Evolutionary conservation across 108 stramenopile species (phyloP).

Genomic region (Cylindrotheca fusiformis): DNA sequence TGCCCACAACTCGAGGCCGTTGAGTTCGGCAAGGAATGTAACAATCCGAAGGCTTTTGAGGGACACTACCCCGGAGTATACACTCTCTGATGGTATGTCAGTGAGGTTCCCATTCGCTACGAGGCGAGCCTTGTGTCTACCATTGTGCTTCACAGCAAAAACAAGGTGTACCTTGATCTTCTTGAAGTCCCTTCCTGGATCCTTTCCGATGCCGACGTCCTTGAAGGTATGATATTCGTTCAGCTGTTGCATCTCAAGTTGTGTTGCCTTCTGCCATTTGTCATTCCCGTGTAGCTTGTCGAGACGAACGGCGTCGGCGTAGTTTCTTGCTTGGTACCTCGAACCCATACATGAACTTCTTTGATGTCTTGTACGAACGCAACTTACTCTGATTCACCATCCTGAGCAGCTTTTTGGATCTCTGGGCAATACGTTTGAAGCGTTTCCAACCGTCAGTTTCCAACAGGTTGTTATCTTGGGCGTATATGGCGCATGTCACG

Average conservation of each 20-base stretch:
- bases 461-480: slow-evolving; percentile 23
- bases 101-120: slow-evolving; percentile 20
- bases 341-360: slow-evolving; percentile 24
- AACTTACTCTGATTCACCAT: slow-evolving; percentile 14
- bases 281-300: slow-evolving; percentile 38
- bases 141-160: slow-evolving; percentile 43
- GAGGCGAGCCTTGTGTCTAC: slow-evolving; percentile 26
- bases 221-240: slow-evolving; percentile 26
- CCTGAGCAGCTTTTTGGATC: slow-evolving; percentile 8
- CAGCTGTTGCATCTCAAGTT: slow-evolving; percentile 14
- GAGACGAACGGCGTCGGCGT: slow-evolving; percentile 16
- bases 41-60: slow-evolving; percentile 13
- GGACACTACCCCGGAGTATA: slow-evolving; percentile 41
- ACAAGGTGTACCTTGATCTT: slow-evolving; percentile 34
- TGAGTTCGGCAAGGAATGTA: slow-evolving; percentile 18
- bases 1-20: slow-evolving; percentile 23
- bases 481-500: slow-evolving; percentile 34
- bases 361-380: neutral
- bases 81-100: slow-evolving; percentile 17
- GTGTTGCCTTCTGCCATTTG: slow-evolving; percentile 30
- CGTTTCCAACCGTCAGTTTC: slow-evolving; percentile 35
- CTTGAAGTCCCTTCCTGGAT: slow-evolving; percentile 10
- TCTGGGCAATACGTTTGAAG: slow-evolving; percentile 14
- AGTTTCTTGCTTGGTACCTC: slow-evolving; percentile 18
- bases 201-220: slow-evolving; percentile 8